A percentile compares a stretch with the other conserved stretches of the same genome.
Evolutionary conservation across 306 rosid species (phyloP).

Genomic region (Pueraria montana): DNA sequence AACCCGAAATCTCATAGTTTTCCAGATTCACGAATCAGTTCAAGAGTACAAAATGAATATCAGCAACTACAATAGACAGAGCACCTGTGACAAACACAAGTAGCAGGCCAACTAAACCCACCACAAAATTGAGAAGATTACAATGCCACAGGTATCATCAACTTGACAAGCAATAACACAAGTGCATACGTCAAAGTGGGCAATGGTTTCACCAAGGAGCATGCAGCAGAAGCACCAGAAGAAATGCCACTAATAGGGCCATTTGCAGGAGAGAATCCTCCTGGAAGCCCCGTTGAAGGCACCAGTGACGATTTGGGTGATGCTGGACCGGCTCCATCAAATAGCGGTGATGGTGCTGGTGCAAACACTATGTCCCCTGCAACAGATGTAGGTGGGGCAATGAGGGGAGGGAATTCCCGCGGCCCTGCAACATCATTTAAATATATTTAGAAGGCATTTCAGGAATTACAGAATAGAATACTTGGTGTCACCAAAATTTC

Average conservation of each 20-base stretch:
- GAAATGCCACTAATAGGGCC: slow-evolving; percentile 71
- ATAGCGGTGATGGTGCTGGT: slow-evolving; percentile 81
- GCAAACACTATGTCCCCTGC: slow-evolving; percentile 61
- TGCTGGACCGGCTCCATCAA: slow-evolving; percentile 55
- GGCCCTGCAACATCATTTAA: slow-evolving; percentile 66
- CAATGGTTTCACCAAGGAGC: slow-evolving; percentile 67
- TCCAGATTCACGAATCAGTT: slow-evolving; percentile 57
- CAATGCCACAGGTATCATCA: slow-evolving; percentile 56
- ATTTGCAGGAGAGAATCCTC: slow-evolving; percentile 72
- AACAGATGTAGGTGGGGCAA: slow-evolving; percentile 84
- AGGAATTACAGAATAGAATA: not conserved
- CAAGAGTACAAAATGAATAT: slow-evolving; percentile 51
- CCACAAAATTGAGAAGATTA: slow-evolving; percentile 56
- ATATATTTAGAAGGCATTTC: slow-evolving; percentile 28
- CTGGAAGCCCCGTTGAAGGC: slow-evolving; percentile 73
- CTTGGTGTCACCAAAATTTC: not conserved
- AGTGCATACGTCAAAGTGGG: slow-evolving; percentile 55
- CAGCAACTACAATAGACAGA: slow-evolving; percentile 48
- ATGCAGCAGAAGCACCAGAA: slow-evolving; percentile 71
- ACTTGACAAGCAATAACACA: slow-evolving; percentile 57
- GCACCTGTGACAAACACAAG: slow-evolving; percentile 33
- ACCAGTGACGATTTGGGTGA: slow-evolving; percentile 59
- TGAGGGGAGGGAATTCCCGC: slow-evolving; percentile 79
- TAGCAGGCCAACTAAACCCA: slow-evolving; percentile 45
- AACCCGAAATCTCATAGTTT: slow-evolving; percentile 43